Evolutionary conservation across 2,329 filamentous ascomycete species (phyloP).

Genomic region (Aspergillus sp.): DNA sequence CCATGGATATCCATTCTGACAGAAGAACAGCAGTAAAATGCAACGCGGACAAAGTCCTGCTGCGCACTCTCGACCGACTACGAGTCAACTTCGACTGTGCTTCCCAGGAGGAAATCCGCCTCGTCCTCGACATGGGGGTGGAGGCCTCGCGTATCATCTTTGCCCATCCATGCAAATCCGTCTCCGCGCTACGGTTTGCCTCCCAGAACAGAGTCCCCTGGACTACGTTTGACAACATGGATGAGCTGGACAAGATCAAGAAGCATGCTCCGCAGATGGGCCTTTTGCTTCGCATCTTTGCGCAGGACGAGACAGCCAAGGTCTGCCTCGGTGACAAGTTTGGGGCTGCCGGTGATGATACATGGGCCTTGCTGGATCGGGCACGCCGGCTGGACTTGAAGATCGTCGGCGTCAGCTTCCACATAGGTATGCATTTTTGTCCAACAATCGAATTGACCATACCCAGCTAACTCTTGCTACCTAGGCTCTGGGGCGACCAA

Average conservation of each 20-base stretch:
- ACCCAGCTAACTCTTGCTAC: too few species aligned
- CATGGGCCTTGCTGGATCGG: slow-evolving; percentile 10
- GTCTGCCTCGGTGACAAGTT: slow-evolving; percentile 8
- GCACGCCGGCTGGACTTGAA: slow-evolving; percentile 17
- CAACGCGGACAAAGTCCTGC: slow-evolving; percentile 19
- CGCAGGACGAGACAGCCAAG: slow-evolving; percentile 2
- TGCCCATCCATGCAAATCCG: slow-evolving; percentile 23
- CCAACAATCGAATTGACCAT: neutral
- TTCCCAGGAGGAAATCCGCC: slow-evolving; percentile 18
- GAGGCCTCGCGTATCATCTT: slow-evolving; percentile 21
- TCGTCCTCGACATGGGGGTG: slow-evolving; percentile 15
- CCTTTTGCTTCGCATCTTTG: slow-evolving; percentile 15
- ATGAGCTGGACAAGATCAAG: slow-evolving; percentile 22
- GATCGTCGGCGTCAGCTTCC: slow-evolving; percentile 24
- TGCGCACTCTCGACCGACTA: slow-evolving; percentile 16
- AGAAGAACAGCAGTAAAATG: slow-evolving; percentile 22
- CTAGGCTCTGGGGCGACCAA: slow-evolving; percentile 15
- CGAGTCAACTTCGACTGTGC: slow-evolving; percentile 25
- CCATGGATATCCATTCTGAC: neutral
- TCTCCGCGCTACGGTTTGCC: slow-evolving; percentile 14
- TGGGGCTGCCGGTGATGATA: slow-evolving; percentile 15
- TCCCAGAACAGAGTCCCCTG: slow-evolving; percentile 8
- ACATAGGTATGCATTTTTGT: slow-evolving; percentile 23
- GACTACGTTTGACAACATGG: slow-evolving; percentile 24
- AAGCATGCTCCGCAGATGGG: slow-evolving; percentile 11